Evolutionary conservation across 345 rosid species (phyloP).

Genomic region (Lenwebbia sp.): DNA sequence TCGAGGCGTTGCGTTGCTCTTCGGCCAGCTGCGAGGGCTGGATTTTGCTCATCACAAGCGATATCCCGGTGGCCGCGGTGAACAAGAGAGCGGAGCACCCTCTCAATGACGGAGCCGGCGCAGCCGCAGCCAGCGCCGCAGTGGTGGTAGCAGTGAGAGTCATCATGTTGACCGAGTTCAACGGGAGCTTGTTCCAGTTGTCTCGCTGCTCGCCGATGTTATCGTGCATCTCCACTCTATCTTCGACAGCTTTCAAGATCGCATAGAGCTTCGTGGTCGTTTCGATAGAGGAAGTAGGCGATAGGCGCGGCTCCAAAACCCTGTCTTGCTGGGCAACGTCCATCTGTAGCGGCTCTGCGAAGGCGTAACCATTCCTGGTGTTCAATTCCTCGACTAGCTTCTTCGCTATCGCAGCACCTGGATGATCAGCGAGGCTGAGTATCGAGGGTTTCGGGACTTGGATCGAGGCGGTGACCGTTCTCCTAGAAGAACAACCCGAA

Average conservation of each 20-base stretch:
- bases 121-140: background rate
- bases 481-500: background rate
- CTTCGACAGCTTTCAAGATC: constrained; percentile 43
- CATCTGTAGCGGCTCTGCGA: background rate
- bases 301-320: background rate
- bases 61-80: constrained; percentile 3
- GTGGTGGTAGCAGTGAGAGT: constrained; percentile 39
- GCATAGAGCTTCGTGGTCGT: constrained; percentile 16
- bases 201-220: constrained; percentile 57
- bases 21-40: background rate
- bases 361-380: background rate
- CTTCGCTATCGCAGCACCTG: background rate
- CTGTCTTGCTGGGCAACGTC: background rate
- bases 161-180: constrained; percentile 61
- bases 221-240: constrained; percentile 60
- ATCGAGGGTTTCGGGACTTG: background rate
- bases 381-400: background rate
- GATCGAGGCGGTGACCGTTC: background rate
- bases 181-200: constrained; percentile 49
- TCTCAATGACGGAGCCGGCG: background rate
- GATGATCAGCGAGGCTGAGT: background rate
- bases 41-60: constrained; percentile 9
- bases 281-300: background rate
- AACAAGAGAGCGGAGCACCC: background rate
- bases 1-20: background rate